Base-by-base conservation (phyloP, 768 basidiomycete species). In the Tricholoma flavovirens region DNA sequence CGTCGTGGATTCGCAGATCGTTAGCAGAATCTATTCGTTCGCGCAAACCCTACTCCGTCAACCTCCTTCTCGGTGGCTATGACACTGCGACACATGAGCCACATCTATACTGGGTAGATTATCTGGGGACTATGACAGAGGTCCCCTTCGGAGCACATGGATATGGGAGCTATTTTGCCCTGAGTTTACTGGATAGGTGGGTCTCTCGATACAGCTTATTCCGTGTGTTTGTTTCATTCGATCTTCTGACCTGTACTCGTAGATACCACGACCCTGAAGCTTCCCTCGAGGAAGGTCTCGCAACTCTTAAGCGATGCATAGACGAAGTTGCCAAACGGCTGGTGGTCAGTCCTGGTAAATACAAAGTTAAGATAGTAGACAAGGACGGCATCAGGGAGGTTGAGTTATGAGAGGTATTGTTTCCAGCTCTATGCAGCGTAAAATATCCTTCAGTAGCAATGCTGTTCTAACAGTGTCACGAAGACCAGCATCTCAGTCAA, bases 91-190 rank as follows among this genome's bases (percentile, higher is more conserved):
- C 81, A 6, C 65, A 82, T 60, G 75, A 75, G 14, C 93, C 95
- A 5, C 83, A 83, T 60, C 78, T 96, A 11, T 97, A 95, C 76
- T 98, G 95, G 94, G 78, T 98, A 57, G 97, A 99, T 75, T 93
- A 96, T 71, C 80, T 97, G 30, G 97, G 97, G 22, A 96, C 97
- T 5, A 79, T 90, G 66, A 82, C 86, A 3, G 82, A 86, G 54
- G 88, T 97, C 11, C 94, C 94, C 0, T 99, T 94, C 68, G 94
- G 86, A 14, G 94, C 93, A 0, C 96, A 98, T 66, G 97, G 97
- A 2, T 94, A 98, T 67, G 97, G 93, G 43, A 81, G 87, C 55
- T 97, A 94, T 73, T 97, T 98, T 71, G 87, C 86, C 9, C 73
- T 98, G 62, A 86, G 88, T 82, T 88, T 96, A 68, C 79, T 98